Evolutionary conservation across 1,284 basidiomycete species (phyloP), one percentile per base, ranked within the genome.

Genomic region (Sporisorium graminicola): DNA sequence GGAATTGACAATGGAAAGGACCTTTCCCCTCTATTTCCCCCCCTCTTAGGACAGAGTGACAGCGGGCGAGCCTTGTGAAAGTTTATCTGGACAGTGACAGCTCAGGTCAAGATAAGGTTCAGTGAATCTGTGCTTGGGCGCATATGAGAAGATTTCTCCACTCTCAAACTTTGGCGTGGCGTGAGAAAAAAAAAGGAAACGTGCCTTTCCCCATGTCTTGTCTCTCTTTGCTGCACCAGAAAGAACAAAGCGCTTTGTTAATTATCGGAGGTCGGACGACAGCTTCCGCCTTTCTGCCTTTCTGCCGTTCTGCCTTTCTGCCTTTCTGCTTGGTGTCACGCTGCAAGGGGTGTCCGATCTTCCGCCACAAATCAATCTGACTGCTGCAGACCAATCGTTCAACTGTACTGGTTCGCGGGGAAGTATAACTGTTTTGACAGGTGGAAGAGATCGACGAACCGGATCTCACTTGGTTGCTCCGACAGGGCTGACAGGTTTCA

Each of bases 161-260:
- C 27, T 14, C 20, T 22, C 53, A 55, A 55, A 55, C 53, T 27
- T 43, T 55, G 53, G 53, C 53, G 53, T 55, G 53, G 53, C n/a
- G n/a, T n/a, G n/a, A n/a, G n/a, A n/a, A 40, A 55, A 55, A 12
- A 6, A 37, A 27, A 22, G 43, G 24, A n/a, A 22, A 27, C 24
- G 22, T 43, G 53, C 53, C 1, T 24, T 12, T 27, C 10, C 16
- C 37, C 40, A 6, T 20, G 20, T 31, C 29, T n/a, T n/a, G n/a
- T n/a, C n/a, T n/a, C n/a, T n/a, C n/a, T n/a, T n/a, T n/a, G n/a
- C n/a, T n/a, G n/a, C n/a, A n/a, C n/a, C n/a, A n/a, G n/a, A n/a
- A n/a, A n/a, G n/a, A n/a, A n/a, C n/a, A n/a, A n/a, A n/a, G n/a
- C n/a, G n/a, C n/a, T n/a, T n/a, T n/a, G n/a, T n/a, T n/a, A n/a